Conservation (phyloP, 2,329 filamentous ascomycete species). For the Paraphoma sp. region DNA sequence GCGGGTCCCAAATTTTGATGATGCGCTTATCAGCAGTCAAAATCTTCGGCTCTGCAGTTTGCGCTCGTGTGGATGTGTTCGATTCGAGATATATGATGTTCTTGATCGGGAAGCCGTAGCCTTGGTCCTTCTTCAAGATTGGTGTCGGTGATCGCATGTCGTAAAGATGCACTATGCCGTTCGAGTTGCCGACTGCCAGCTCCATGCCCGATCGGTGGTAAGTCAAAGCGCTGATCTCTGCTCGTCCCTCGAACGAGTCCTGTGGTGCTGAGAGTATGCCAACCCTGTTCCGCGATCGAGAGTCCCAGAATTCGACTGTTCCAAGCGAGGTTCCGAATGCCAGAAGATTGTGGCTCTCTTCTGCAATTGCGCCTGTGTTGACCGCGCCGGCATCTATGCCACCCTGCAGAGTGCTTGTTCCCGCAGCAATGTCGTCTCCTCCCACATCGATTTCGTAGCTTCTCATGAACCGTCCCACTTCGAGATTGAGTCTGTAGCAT, state of each 20-base stretch:
- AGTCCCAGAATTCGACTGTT: slow-evolving; percentile 98
- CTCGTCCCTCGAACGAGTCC: slow-evolving; percentile 48
- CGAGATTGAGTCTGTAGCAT: slow-evolving; percentile 90
- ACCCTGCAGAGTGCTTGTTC: slow-evolving; percentile 81
- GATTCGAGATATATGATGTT: slow-evolving; percentile 75
- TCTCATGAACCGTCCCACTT: slow-evolving; percentile 91
- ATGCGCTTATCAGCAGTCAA: slow-evolving; percentile 92
- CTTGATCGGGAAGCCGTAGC: slow-evolving; percentile 91
- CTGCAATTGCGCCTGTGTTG: slow-evolving; percentile 85
- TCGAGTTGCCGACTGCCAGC: slow-evolving; percentile 84
- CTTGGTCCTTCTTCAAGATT: slow-evolving; percentile 90
- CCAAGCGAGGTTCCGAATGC: slow-evolving; percentile 94
- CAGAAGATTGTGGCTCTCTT: slow-evolving; percentile 85
- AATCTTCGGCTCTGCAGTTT: slow-evolving; percentile 73
- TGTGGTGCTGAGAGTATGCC: slow-evolving; percentile 71
- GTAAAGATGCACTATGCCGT: slow-evolving; percentile 87
- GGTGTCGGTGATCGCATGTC: slow-evolving; percentile 89
- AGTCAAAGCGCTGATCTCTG: slow-evolving; percentile 83
- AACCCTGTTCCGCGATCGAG: slow-evolving; percentile 80
- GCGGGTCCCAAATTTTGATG: slow-evolving; percentile 94
- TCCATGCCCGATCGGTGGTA: slow-evolving; percentile 86
- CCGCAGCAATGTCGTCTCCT: slow-evolving; percentile 74
- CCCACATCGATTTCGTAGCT: slow-evolving; percentile 92
- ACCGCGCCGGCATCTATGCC: slow-evolving; percentile 85
- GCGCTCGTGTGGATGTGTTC: slow-evolving; percentile 70